These are phyloP conservation scores for Mycena capillaripes DNA, from an alignment of 768 basidiomycete species.

Conservation along the genomic window DNA sequence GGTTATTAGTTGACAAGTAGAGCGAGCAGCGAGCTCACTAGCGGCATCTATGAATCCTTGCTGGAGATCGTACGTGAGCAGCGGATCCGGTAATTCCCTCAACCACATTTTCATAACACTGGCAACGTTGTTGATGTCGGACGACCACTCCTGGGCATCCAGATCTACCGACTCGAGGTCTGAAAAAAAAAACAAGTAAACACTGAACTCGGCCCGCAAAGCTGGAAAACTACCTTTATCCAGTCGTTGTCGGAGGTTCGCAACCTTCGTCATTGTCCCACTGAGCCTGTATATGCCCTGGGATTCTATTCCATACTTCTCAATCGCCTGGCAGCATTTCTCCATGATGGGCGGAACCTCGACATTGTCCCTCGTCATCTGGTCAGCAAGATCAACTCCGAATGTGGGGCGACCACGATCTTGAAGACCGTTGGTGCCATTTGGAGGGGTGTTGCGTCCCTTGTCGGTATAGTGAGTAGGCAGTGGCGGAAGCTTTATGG, in stretches of 20 bases:
- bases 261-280: constrained; percentile 90
- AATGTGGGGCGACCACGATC: constrained; percentile 89
- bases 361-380: constrained; percentile 91
- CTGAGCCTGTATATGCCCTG: constrained; percentile 96
- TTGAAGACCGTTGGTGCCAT: constrained; percentile 50
- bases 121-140: constrained; percentile 97
- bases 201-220: not conserved
- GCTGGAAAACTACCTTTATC: constrained; percentile 77
- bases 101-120: constrained; percentile 97
- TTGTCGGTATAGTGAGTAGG: constrained; percentile 55
- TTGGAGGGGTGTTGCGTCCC: constrained; percentile 36
- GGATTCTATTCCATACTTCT: constrained; percentile 85
- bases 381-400: constrained; percentile 92
- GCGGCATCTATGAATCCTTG: constrained; percentile 96
- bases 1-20: constrained; percentile 10
- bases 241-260: constrained; percentile 83
- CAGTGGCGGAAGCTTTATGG: constrained; percentile 71
- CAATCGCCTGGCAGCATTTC: constrained; percentile 93
- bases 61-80: constrained; percentile 87
- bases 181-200: constrained; percentile 37
- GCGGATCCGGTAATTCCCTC: constrained; percentile 94
- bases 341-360: constrained; percentile 91
- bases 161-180: constrained; percentile 92
- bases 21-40: constrained; percentile 66
- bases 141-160: constrained; percentile 89